phyloP scores from a whole-genome alignment of 176 grass and related monocot species.

The Triticum aestivum region DNA sequence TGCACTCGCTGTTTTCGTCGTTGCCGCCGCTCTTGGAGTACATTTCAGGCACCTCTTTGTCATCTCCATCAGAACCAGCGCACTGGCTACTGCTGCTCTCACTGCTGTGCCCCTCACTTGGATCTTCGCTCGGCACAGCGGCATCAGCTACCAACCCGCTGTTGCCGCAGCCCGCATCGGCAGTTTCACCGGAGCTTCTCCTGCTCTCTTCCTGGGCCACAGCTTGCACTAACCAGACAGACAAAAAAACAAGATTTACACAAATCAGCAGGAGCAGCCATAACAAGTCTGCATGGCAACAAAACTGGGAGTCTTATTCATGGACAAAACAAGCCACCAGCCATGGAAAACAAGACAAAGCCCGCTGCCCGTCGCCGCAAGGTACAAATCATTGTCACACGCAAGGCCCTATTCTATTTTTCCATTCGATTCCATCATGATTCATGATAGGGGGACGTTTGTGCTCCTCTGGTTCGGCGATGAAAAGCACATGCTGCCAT shows the following conservation, averaged over 20 bases:
- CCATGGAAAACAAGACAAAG: slow-evolving; percentile 35
- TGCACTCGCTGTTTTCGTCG: slow-evolving; percentile 30
- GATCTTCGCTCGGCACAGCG: neutral
- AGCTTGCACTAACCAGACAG: slow-evolving; percentile 27
- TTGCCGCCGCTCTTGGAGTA: slow-evolving; percentile 6
- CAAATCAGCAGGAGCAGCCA: neutral
- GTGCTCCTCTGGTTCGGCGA: slow-evolving; percentile 15
- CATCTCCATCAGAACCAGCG: slow-evolving; percentile 23
- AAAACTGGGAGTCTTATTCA: neutral
- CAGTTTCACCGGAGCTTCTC: slow-evolving; percentile 3
- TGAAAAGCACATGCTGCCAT: slow-evolving; percentile 44
- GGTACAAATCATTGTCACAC: slow-evolving; percentile 28
- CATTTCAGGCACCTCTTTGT: slow-evolving; percentile 28
- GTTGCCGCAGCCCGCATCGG: neutral
- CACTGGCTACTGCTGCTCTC: slow-evolving; percentile 31
- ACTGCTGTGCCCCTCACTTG: neutral
- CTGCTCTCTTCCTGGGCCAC: slow-evolving; percentile 20
- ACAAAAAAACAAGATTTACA: slow-evolving; percentile 19
- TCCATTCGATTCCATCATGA: neutral
- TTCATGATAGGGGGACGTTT: neutral
- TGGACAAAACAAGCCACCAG: slow-evolving; percentile 31
- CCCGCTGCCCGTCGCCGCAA: slow-evolving; percentile 9
- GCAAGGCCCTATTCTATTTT: neutral
- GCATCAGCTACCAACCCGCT: neutral
- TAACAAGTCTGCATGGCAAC: neutral